phyloP scores from a whole-genome alignment of 176 grass and related monocot species.

The Cenchrus fungigraminus region DNA sequence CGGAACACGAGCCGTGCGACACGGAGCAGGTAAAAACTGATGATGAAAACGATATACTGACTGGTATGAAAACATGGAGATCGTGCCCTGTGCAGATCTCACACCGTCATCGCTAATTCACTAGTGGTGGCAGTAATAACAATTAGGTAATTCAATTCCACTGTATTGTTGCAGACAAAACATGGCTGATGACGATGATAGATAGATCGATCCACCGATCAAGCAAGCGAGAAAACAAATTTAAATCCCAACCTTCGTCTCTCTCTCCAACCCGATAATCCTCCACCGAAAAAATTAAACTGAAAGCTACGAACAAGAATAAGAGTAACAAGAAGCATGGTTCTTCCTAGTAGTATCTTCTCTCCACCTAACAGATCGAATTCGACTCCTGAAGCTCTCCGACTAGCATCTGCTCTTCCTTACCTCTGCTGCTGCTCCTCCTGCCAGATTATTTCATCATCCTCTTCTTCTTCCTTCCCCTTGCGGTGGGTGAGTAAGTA shows the following conservation, averaged over 20 bases:
- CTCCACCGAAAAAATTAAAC: conserved; percentile 42
- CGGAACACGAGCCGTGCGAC: not conserved
- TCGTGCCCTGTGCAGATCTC: conserved; percentile 3
- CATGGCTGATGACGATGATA: conserved; percentile 24
- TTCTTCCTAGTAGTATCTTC: conserved; percentile 31
- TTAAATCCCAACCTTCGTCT: conserved; percentile 31
- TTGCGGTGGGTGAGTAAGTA: conserved; percentile 38
- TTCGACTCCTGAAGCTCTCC: conserved; percentile 31
- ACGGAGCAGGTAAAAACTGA: not conserved
- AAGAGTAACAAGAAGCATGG: conserved; percentile 40
- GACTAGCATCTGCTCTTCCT: conserved; percentile 17
- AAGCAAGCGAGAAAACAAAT: conserved; percentile 48
- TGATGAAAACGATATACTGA: too few species aligned
- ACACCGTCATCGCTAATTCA: not conserved
- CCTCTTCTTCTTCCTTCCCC: not conserved
- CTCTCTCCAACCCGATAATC: conserved; percentile 36
- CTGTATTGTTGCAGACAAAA: conserved; percentile 34
- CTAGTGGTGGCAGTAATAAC: not conserved
- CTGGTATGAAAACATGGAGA: too few species aligned
- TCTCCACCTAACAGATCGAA: conserved; percentile 32
- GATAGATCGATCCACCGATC: conserved; percentile 50
- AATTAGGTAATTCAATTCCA: conserved; percentile 22
- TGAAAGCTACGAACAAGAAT: conserved; percentile 36
- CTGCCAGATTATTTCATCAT: conserved; percentile 32
- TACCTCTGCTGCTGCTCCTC: conserved; percentile 37